Evolutionary conservation across 2,329 filamentous ascomycete genomes (phyloP).

Genomic region (Talaromyces sp.): DNA sequence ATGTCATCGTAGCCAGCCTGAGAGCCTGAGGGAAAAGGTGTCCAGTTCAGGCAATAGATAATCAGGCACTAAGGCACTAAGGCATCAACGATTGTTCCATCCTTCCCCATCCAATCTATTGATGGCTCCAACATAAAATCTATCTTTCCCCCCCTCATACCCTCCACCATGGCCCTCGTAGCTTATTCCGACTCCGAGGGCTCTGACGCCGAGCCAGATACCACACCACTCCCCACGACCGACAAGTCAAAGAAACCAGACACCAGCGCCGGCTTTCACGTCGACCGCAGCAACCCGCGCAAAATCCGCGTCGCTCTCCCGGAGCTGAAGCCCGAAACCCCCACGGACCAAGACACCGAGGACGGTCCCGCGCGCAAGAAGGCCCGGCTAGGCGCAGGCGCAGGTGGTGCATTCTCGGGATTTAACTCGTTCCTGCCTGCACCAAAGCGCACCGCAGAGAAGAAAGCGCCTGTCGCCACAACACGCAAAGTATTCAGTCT

Average conservation of each 20-base stretch:
- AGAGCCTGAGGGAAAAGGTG: too few relatives aligned
- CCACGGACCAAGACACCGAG: slow-evolving; percentile 41
- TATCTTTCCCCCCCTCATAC: neutral
- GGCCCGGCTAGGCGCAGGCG: slow-evolving; percentile 62
- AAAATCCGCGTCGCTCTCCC: slow-evolving; percentile 84
- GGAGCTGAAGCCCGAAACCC: slow-evolving; percentile 48
- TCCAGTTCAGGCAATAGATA: too few relatives aligned
- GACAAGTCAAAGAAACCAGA: slow-evolving; percentile 23
- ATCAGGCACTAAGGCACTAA: neutral
- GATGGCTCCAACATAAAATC: neutral
- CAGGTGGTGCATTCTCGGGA: slow-evolving; percentile 70
- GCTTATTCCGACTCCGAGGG: slow-evolving; percentile 79
- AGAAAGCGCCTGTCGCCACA: slow-evolving; percentile 39
- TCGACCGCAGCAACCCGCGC: slow-evolving; percentile 77
- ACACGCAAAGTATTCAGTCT: slow-evolving; percentile 66
- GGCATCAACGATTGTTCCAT: slow-evolving; percentile 2
- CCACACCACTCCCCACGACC: slow-evolving; percentile 23
- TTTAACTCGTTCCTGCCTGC: slow-evolving; percentile 87
- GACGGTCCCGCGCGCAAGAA: slow-evolving; percentile 71
- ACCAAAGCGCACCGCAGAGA: slow-evolving; percentile 63
- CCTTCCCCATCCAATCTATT: neutral
- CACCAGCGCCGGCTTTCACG: slow-evolving; percentile 70
- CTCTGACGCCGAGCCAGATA: slow-evolving; percentile 62
- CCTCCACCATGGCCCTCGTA: slow-evolving; percentile 70
- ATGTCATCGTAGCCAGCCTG: slow-evolving; percentile 1